Conservation (phyloP, 2,329 filamentous ascomycete species). For the Ramichloridium luteum region DNA sequence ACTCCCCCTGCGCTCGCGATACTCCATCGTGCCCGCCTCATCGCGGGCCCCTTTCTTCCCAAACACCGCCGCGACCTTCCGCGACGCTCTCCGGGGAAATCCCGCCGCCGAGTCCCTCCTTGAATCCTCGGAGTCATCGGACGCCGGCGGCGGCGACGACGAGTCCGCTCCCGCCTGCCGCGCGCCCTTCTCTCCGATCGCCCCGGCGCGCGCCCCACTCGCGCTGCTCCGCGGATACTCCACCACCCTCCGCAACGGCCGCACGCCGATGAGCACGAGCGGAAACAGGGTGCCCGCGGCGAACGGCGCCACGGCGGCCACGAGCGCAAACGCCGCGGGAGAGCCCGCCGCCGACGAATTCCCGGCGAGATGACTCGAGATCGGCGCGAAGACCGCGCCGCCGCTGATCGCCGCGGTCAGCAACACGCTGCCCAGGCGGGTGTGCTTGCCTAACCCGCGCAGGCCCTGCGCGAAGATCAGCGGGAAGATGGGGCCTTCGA, state of each 20-base stretch:
- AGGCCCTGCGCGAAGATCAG: slow-evolving; percentile 47
- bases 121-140: too few species aligned
- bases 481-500: slow-evolving; percentile 48
- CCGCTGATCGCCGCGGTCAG: slow-evolving; percentile 44
- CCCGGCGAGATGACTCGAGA: slow-evolving; percentile 38
- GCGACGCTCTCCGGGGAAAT: too few species aligned
- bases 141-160: too few species aligned
- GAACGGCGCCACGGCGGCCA: slow-evolving; percentile 42
- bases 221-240: too few species aligned
- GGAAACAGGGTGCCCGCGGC: slow-evolving; percentile 41
- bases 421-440: slow-evolving; percentile 43
- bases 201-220: too few species aligned
- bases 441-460: slow-evolving; percentile 45
- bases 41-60: too few species aligned
- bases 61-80: too few species aligned
- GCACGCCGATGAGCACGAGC: slow-evolving; percentile 40
- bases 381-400: slow-evolving; percentile 44
- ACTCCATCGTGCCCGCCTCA: too few species aligned
- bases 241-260: slow-evolving; percentile 37
- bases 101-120: too few species aligned
- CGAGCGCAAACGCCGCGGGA: slow-evolving; percentile 38
- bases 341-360: slow-evolving; percentile 25
- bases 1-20: too few species aligned
- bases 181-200: too few species aligned
- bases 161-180: too few species aligned